Conservation (phyloP, 2,329 filamentous ascomycete genomes). For the Aspergillaceae sp. region DNA sequence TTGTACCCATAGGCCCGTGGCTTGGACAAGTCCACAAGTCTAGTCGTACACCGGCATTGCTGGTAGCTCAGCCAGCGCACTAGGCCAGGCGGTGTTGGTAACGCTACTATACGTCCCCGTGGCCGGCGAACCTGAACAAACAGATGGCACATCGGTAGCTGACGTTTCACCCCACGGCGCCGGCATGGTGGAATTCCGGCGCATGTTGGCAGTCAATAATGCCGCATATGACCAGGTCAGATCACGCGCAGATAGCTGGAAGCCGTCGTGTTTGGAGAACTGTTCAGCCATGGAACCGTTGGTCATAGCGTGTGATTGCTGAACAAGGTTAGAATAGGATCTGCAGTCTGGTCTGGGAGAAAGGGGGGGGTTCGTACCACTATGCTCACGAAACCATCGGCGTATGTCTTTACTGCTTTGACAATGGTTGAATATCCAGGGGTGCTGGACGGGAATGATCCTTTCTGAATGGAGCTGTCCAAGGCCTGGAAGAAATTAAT, state of each 20-base stretch:
- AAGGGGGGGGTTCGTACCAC: constrained; percentile 19
- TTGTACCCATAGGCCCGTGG: too few relatives aligned
- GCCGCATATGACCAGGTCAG: constrained; percentile 41
- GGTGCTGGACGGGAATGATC: constrained; percentile 56
- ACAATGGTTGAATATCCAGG: constrained; percentile 48
- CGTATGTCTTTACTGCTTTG: constrained; percentile 55
- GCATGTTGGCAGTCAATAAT: constrained; percentile 29
- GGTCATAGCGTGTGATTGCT: constrained; percentile 19
- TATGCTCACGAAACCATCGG: constrained; percentile 46
- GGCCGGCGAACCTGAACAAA: constrained; percentile 23
- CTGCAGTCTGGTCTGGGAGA: not conserved
- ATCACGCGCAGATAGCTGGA: constrained; percentile 30
- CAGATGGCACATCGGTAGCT: constrained; percentile 23
- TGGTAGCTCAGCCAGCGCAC: constrained; percentile 8
- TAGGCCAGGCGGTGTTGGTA: constrained; percentile 26
- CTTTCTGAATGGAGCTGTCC: constrained; percentile 48
- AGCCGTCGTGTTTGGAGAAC: constrained; percentile 28
- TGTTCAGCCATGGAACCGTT: constrained; percentile 35
- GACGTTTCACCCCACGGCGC: constrained; percentile 25
- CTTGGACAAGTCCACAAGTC: too few relatives aligned
- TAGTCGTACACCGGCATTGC: too few relatives aligned
- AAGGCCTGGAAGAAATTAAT: constrained; percentile 64
- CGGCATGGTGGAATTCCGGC: constrained; percentile 25
- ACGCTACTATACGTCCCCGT: constrained; percentile 26
- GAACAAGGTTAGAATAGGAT: not conserved